Percentiles rank a stretch among this genome's conserved stretches.
These are phyloP conservation scores for Arabidopsis hybrid DNA, from an alignment of 441 rosid genomes.

Conservation along the genomic window DNA sequence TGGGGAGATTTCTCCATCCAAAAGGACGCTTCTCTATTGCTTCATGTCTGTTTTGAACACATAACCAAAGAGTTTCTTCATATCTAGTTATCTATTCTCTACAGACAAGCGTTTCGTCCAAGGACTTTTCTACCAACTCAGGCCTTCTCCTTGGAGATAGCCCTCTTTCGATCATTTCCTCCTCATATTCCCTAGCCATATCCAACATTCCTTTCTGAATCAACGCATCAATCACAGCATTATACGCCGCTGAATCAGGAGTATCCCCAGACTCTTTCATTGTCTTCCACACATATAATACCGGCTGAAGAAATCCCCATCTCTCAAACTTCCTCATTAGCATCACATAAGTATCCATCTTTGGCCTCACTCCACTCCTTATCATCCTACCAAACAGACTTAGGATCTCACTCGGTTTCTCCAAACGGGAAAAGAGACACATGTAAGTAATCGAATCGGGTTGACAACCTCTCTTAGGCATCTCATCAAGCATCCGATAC, in stretches of 20 bases:
- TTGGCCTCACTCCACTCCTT: slow-evolving; percentile 66
- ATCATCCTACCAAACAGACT: slow-evolving; percentile 80
- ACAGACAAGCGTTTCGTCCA: slow-evolving; percentile 44
- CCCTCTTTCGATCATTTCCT: slow-evolving; percentile 89
- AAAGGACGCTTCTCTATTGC: neutral
- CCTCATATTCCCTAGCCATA: slow-evolving; percentile 79
- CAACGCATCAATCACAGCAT: slow-evolving; percentile 84
- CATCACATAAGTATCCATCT: slow-evolving; percentile 89
- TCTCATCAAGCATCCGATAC: slow-evolving; percentile 64
- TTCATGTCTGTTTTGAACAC: neutral
- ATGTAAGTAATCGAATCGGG: slow-evolving; percentile 77
- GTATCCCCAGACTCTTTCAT: slow-evolving; percentile 78
- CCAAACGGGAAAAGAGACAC: slow-evolving; percentile 67
- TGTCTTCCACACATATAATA: slow-evolving; percentile 74
- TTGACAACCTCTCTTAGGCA: slow-evolving; percentile 64
- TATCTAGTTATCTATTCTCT: neutral
- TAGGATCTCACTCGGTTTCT: slow-evolving; percentile 71
- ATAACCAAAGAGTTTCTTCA: neutral
- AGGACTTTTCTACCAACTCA: slow-evolving; percentile 55
- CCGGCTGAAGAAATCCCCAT: slow-evolving; percentile 92
- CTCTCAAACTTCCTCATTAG: slow-evolving; percentile 93
- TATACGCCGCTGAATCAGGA: slow-evolving; percentile 82
- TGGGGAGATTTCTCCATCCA: neutral
- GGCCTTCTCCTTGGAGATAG: slow-evolving; percentile 81
- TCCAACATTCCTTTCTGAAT: slow-evolving; percentile 83